These are phyloP conservation scores for Alternaria infectoria DNA, from an alignment of 2,329 filamentous ascomycete genomes.

Conservation along the genomic window DNA sequence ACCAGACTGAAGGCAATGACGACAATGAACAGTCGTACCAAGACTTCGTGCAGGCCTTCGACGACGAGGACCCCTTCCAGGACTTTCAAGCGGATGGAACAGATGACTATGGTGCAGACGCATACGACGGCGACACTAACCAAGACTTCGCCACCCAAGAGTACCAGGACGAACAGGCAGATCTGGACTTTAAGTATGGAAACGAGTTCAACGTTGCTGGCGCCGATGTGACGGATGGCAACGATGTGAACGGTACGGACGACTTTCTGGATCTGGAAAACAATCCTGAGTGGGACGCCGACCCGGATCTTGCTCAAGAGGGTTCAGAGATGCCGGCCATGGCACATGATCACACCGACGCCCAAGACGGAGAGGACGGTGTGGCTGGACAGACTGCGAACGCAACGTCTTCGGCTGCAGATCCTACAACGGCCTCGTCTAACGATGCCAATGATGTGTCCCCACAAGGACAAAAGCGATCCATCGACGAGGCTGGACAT, in stretches of 20 bases:
- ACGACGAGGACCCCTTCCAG: conserved; percentile 16
- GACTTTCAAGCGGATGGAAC: conserved; percentile 21
- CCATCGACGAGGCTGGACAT: conserved; percentile 41
- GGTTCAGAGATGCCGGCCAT: conserved; percentile 14
- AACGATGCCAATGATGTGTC: conserved; percentile 29
- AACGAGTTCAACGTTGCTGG: conserved; percentile 12
- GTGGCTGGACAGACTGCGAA: conserved; percentile 29
- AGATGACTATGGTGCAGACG: conserved; percentile 18
- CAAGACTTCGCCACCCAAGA: conserved; percentile 30
- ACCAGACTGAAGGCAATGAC: conserved; percentile 19
- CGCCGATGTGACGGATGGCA: conserved; percentile 12
- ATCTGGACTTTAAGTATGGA: conserved; percentile 19
- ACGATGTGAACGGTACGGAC: conserved; percentile 17
- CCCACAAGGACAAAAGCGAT: conserved; percentile 42
- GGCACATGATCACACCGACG: conserved; percentile 16
- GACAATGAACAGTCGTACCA: conserved; percentile 22
- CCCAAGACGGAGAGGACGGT: conserved; percentile 34
- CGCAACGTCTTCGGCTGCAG: conserved; percentile 36
- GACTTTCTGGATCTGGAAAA: conserved; percentile 30
- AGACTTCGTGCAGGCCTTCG: conserved; percentile 21
- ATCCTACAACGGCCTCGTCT: conserved; percentile 33
- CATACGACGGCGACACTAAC: conserved; percentile 29
- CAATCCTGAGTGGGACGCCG: conserved; percentile 24
- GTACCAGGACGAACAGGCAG: conserved; percentile 23
- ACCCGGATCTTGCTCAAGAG: conserved; percentile 15